Base-by-base conservation (phyloP, 2,329 filamentous ascomycete genomes). In the Rutstroemia sp. region DNA sequence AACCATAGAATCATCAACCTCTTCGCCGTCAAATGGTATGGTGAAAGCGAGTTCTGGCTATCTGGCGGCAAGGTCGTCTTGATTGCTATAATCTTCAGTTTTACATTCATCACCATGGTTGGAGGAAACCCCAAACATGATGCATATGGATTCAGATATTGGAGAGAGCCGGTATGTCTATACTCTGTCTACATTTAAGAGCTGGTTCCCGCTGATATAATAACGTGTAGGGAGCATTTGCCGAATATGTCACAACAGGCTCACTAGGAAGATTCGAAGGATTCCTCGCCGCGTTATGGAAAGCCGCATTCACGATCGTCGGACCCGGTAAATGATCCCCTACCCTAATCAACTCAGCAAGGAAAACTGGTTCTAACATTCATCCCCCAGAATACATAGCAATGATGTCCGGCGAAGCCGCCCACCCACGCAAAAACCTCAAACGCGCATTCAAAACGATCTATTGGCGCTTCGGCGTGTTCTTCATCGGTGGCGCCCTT, bases 101-200 rank as follows among this genome's bases (percentile, higher is more conserved):
- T 87, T 71, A 91, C 88, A n/a, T 87, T 92, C 66, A 77, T 92
- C 63, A 84, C 83, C 49, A 81, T 66, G 64, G 75, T 89, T 7
- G 88, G 88, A 38, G 88, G 86, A 30, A 92, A 92, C 62, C 88
- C 88, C 0, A 68, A 82, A 5, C 73, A 81, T 48, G 84, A 88
- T 63, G 75, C 81, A 1, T 89, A 83, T 65, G 87, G 87, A 19
- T 90, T 90, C 68, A 76, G 85, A 17, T 83, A 84, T 66, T 88
- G 84, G 84, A 77, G 75, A 12, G 64, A 76, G 3, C 81, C 82
- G 0, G 61, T 63, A 54, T 49, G 53, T 19, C 21, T 5, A 19
- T 5, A 4, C 6, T 27, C 14, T 2, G 16, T 45, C 19, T 8
- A 30, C 27, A 10, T 12, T 12, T 12, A n/a, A 2, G 19, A 16